Percentiles rank a stretch among this genome's conserved stretches.
These are phyloP conservation scores for Scheffersomyces segobiensis DNA, from an alignment of 1,139 yeast genomes.

Conservation along the genomic window DNA sequence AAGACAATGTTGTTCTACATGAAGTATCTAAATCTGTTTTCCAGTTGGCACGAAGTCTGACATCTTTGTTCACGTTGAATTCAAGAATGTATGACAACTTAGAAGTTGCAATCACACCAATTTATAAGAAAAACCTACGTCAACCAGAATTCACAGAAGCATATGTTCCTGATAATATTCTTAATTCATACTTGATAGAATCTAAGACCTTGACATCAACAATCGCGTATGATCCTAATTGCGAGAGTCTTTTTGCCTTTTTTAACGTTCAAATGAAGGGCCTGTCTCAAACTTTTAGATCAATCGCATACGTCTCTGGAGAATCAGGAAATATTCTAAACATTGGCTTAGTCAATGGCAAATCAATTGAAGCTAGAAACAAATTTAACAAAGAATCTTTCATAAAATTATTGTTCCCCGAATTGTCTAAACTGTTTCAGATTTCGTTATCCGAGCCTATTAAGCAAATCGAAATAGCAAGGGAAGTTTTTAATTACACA, in stretches of 20 bases:
- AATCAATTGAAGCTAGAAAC: slow-evolving; percentile 3
- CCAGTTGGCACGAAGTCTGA: slow-evolving; percentile 9
- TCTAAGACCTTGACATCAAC: slow-evolving; percentile 25
- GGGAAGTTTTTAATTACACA: slow-evolving; percentile 13
- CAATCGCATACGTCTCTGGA: slow-evolving; percentile 38
- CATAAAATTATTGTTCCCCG: slow-evolving; percentile 8
- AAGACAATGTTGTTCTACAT: slow-evolving; percentile 17
- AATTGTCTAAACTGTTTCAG: slow-evolving; percentile 18
- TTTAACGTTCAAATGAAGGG: slow-evolving; percentile 19
- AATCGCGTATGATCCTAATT: slow-evolving; percentile 40
- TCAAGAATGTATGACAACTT: slow-evolving; percentile 13
- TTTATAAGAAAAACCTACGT: not conserved
- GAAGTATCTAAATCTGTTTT: slow-evolving; percentile 15
- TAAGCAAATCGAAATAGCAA: slow-evolving; percentile 36
- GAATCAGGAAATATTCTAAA: slow-evolving; percentile 27
- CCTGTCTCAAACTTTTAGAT: slow-evolving; percentile 7
- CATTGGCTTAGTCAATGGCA: slow-evolving; percentile 19
- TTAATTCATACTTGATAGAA: slow-evolving; percentile 24
- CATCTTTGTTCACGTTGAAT: slow-evolving; percentile 12
- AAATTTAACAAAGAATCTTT: slow-evolving; percentile 3
- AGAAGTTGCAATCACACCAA: slow-evolving; percentile 4
- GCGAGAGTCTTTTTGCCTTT: slow-evolving; percentile 24
- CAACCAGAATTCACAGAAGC: slow-evolving; percentile 2
- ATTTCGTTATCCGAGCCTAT: slow-evolving; percentile 35
- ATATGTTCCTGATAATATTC: slow-evolving; percentile 25